These are phyloP conservation scores for Penstemon barbatus DNA, from an alignment of 257 asterid species.

Conservation along the genomic window DNA sequence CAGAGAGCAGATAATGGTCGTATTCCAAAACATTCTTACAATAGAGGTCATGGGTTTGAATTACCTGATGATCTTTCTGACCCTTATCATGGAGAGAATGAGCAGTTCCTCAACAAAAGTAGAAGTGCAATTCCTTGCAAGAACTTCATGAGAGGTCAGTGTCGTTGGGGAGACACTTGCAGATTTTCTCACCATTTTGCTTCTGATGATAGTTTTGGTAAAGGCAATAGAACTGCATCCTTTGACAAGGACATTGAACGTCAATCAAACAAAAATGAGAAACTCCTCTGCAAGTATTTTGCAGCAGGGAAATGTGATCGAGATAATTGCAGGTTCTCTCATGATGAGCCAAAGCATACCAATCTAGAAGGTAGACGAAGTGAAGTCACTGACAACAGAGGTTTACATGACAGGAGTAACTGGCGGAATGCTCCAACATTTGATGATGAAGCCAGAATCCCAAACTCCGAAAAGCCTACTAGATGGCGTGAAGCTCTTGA, in stretches of 20 bases:
- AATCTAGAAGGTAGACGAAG: constrained; percentile 38
- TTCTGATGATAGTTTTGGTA: constrained; percentile 45
- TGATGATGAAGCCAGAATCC: constrained; percentile 39
- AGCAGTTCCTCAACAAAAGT: constrained; percentile 44
- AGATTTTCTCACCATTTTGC: constrained; percentile 66
- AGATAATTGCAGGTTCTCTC: constrained; percentile 67
- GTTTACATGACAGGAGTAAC: constrained; percentile 37
- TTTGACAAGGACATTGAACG: constrained; percentile 43
- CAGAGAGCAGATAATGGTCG: constrained; percentile 45
- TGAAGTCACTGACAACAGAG: constrained; percentile 39
- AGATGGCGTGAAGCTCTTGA: constrained; percentile 43
- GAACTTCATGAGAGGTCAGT: constrained; percentile 61
- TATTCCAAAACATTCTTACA: constrained; percentile 37
- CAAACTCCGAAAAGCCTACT: constrained; percentile 33
- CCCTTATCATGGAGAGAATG: constrained; percentile 48
- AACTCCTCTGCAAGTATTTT: constrained; percentile 61
- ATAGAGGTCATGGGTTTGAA: constrained; percentile 47
- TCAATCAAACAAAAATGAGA: constrained; percentile 38
- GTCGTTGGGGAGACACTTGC: constrained; percentile 81
- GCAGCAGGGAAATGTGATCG: constrained; percentile 68
- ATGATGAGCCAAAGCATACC: constrained; percentile 42
- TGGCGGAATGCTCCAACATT: constrained; percentile 46
- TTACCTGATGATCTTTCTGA: constrained; percentile 44
- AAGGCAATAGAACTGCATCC: constrained; percentile 41
- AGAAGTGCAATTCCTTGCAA: constrained; percentile 58